Evolutionary conservation across 441 rosid species (phyloP).

Genomic region (Pelargonium myrrhifolium): DNA sequence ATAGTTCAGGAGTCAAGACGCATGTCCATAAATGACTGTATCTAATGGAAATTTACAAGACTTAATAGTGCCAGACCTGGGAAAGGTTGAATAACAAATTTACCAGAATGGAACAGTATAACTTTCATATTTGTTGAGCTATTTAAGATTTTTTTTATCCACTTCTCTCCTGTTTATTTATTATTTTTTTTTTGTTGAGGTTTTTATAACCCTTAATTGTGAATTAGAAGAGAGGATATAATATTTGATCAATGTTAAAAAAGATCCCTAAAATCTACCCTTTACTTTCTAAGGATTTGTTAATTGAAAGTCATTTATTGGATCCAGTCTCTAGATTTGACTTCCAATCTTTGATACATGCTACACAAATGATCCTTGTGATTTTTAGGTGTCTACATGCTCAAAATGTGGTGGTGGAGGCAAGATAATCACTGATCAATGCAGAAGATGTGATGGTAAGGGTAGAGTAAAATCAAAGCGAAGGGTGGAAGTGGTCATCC

Average conservation of each 20-base stretch:
- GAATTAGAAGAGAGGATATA: not conserved
- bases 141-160: not conserved
- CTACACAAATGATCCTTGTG: slow-evolving; percentile 25
- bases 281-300: not conserved
- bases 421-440: slow-evolving; percentile 63
- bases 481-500: slow-evolving; percentile 50
- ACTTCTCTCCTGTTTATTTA: not conserved
- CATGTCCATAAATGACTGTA: not conserved
- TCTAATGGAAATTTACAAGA: not conserved
- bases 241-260: not conserved
- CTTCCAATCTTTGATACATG: slow-evolving; percentile 18
- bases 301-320: slow-evolving; percentile 5
- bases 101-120: not conserved
- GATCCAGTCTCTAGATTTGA: slow-evolving; percentile 7
- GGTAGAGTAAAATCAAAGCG: slow-evolving; percentile 55
- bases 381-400: slow-evolving; percentile 72
- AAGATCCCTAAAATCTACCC: not conserved
- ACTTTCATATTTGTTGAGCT: not conserved
- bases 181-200: not conserved
- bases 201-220: not conserved
- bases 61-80: not conserved
- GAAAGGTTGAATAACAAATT: not conserved
- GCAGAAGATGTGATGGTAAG: slow-evolving; percentile 53
- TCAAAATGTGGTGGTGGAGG: slow-evolving; percentile 77
- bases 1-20: not conserved